A percentile compares a stretch with the other conserved stretches of the same genome.
Evolutionary conservation across 768 basidiomycete genomes (phyloP).

Genomic region (Tricholoma matsutake): DNA sequence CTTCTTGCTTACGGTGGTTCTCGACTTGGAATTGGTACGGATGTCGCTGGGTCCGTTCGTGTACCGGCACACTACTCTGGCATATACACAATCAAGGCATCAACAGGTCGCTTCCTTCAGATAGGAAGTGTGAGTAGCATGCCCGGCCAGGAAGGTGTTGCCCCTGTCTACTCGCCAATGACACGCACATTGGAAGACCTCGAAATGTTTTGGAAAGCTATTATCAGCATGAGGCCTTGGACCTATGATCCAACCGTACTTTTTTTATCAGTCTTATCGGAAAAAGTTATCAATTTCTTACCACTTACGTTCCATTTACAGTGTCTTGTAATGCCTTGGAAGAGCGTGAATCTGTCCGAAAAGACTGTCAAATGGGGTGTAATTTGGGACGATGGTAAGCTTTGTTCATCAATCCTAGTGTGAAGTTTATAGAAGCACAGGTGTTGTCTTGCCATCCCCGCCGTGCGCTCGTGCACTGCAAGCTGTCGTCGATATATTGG

Average conservation of each 20-base stretch:
- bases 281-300: constrained; percentile 17
- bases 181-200: constrained; percentile 58
- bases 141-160: constrained; percentile 59
- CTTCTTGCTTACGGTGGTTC: constrained; percentile 60
- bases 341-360: constrained; percentile 25
- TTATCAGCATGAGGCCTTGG: constrained; percentile 63
- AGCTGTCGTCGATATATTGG: constrained; percentile 41
- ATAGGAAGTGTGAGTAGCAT: constrained; percentile 43
- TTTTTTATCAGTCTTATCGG: background rate
- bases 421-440: constrained; percentile 24
- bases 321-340: constrained; percentile 45
- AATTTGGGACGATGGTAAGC: constrained; percentile 60
- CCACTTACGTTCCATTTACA: constrained; percentile 8
- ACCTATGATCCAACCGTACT: constrained; percentile 53
- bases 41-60: constrained; percentile 68
- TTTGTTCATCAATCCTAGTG: background rate
- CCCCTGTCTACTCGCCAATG: constrained; percentile 57
- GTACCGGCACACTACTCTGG: constrained; percentile 67
- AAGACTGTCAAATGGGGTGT: constrained; percentile 51
- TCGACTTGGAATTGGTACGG: constrained; percentile 63
- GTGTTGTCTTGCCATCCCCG: constrained; percentile 55
- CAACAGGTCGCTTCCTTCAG: constrained; percentile 45
- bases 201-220: constrained; percentile 58
- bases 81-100: constrained; percentile 54
- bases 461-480: constrained; percentile 55